These are phyloP conservation scores for Calonectria naviculata DNA, from an alignment of 2,329 filamentous ascomycete genomes.

Conservation along the genomic window DNA sequence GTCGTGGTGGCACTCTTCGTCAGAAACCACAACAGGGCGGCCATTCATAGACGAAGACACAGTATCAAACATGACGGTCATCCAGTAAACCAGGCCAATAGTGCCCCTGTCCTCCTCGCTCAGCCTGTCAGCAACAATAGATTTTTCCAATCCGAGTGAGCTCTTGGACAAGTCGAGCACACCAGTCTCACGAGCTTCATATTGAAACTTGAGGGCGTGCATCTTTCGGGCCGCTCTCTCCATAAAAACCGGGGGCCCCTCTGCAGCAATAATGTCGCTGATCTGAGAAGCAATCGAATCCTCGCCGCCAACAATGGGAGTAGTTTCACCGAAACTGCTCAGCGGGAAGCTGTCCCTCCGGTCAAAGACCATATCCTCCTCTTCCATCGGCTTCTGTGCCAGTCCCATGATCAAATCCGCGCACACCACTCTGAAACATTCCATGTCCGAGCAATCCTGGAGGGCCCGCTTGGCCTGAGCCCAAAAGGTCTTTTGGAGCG, in stretches of 20 bases:
- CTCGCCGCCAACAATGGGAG: constrained; percentile 34
- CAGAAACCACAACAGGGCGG: constrained; percentile 48
- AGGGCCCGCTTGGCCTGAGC: constrained; percentile 50
- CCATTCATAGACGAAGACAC: constrained; percentile 65
- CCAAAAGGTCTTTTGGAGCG: constrained; percentile 52
- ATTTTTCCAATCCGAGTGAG: constrained; percentile 37
- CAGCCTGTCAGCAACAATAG: constrained; percentile 31
- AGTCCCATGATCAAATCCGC: constrained; percentile 54
- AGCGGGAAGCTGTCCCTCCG: constrained; percentile 15
- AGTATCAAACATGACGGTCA: constrained; percentile 70
- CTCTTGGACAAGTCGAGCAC: constrained; percentile 39
- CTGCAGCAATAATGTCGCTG: constrained; percentile 42
- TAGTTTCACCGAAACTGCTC: constrained; percentile 30
- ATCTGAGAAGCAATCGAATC: constrained; percentile 44
- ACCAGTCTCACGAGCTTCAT: constrained; percentile 43
- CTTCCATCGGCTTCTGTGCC: constrained; percentile 48
- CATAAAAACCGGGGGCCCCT: constrained; percentile 44
- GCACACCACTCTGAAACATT: constrained; percentile 53
- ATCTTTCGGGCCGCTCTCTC: constrained; percentile 53
- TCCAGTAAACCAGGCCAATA: constrained; percentile 68
- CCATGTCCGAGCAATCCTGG: constrained; percentile 49
- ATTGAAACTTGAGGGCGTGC: constrained; percentile 49
- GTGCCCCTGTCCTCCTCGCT: constrained; percentile 54
- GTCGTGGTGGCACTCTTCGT: constrained; percentile 54
- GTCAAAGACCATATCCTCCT: constrained; percentile 33